phyloP scores from a whole-genome alignment of 179 eudicot species.

The Silene noctiflora region DNA sequence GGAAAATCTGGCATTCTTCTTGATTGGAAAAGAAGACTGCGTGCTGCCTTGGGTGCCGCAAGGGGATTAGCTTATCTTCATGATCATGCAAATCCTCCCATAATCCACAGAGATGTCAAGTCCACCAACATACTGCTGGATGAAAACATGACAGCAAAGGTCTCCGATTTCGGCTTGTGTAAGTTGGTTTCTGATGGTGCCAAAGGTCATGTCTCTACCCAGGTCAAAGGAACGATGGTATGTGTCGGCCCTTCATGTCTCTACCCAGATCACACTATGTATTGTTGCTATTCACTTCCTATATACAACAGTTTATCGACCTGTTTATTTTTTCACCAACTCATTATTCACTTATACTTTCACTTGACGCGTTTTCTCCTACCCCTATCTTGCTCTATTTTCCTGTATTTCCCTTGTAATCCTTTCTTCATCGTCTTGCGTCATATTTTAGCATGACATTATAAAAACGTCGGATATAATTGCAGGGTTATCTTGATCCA shows the following conservation, averaged over 20 bases:
- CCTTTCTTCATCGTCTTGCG: too few species aligned
- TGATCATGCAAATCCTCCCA: slow-evolving; percentile 89
- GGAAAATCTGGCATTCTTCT: slow-evolving; percentile 80
- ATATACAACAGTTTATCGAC: too few species aligned
- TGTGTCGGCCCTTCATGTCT: not conserved
- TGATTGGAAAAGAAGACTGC: slow-evolving; percentile 85
- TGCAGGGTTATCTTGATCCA: slow-evolving; percentile 94
- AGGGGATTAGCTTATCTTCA: slow-evolving; percentile 88
- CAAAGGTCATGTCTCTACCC: slow-evolving; percentile 87
- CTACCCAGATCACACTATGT: too few species aligned
- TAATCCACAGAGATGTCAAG: slow-evolving; percentile 89
- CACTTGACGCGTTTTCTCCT: too few species aligned
- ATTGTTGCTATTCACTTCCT: too few species aligned
- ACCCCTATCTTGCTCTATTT: not conserved
- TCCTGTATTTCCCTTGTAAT: not conserved
- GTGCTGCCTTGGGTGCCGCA: slow-evolving; percentile 82
- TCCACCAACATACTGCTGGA: slow-evolving; percentile 82
- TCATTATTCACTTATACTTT: too few species aligned
- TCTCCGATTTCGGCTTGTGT: slow-evolving; percentile 89
- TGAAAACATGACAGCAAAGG: slow-evolving; percentile 78
- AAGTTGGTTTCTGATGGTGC: slow-evolving; percentile 64
- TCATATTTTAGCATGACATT: too few species aligned
- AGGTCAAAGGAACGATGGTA: slow-evolving; percentile 94
- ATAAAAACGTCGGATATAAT: not conserved
- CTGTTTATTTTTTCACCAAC: not conserved